Evolutionary conservation across 352 stramenopile genomes (phyloP).

Genomic region (Thalassiosira mediterranea): DNA sequence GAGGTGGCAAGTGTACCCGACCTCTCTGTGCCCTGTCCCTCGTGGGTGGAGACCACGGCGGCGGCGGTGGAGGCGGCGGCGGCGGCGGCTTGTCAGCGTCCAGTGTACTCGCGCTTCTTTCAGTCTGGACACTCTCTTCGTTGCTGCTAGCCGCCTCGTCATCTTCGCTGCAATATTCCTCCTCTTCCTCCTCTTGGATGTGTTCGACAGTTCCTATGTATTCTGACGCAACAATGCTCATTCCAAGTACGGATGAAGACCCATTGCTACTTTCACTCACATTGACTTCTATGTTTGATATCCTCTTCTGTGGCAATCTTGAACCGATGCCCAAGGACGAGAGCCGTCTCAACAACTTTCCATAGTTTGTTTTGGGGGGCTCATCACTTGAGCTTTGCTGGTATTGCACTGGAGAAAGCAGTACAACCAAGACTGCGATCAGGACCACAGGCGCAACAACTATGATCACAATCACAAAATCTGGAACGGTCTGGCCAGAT

Average conservation of each 20-base stretch:
- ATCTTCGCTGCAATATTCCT: background rate
- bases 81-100: background rate
- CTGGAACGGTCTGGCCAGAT: background rate
- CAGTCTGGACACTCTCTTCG: no score
- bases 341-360: background rate
- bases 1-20: background rate
- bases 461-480: conserved; percentile 1
- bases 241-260: conserved; percentile 3
- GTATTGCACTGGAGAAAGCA: background rate
- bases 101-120: background rate
- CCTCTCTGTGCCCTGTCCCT: background rate
- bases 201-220: conserved; percentile 1
- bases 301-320: background rate
- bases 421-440: background rate
- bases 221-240: background rate
- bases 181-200: background rate
- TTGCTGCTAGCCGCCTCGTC: no score
- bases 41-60: no score
- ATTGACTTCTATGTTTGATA: background rate
- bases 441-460: conserved; percentile 6
- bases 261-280: background rate
- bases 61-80: no score
- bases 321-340: background rate
- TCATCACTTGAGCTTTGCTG: no score
- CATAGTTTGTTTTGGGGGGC: background rate